Evolutionary conservation across 2,329 filamentous ascomycete genomes (phyloP), one percentile per base, ranked within the genome.

Genomic region (Fusarium denticulatum): DNA sequence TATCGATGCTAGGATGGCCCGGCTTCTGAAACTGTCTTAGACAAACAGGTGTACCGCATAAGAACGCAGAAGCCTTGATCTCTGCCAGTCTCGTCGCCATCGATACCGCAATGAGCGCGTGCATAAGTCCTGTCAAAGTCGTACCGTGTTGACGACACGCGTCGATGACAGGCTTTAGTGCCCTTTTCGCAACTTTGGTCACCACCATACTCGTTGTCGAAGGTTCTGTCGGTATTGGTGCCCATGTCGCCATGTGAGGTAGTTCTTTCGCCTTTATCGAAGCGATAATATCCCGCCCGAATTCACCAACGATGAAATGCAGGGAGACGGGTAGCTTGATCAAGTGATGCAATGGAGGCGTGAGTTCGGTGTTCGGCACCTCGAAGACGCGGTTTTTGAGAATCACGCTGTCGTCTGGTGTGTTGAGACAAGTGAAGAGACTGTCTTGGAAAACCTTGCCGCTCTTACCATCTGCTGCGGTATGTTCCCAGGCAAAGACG

Each of bases 401-500:
- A 8, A 37, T 18, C 1, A 52, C 20, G 1, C 2, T 3, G 4
- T 40, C 7, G 1, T 24, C 9, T 16, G 32, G 16, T 9, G 32
- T 13, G 32, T 69, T 72, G 12, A 72, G 57, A 22, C 46, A 40
- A 5, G n/a, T 28, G 4, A 69, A 58, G 0, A 72, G 22, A 22
- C 45, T 72, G 2, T 66, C 43, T 1, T 69, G 64, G 5, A 72
- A 72, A 0, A 72, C 18, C 9, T 61, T 66, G 0, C 70, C 70
- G 18, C 70, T 69, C 5, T 72, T 72, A 1, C 70, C 70, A 32
- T 72, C 70, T 7, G 46, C 70, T 0, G 61, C 26, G 1, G 70
- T 69, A 20, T 72, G 70, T 5, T 72, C 64, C 70, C 70, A 72
- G 2, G 69, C 69, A 47, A 72, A 72, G 6, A 72, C 13, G 3